Conservation (phyloP, 2,329 filamentous ascomycete species). For the Pezizomycotina sp. region DNA sequence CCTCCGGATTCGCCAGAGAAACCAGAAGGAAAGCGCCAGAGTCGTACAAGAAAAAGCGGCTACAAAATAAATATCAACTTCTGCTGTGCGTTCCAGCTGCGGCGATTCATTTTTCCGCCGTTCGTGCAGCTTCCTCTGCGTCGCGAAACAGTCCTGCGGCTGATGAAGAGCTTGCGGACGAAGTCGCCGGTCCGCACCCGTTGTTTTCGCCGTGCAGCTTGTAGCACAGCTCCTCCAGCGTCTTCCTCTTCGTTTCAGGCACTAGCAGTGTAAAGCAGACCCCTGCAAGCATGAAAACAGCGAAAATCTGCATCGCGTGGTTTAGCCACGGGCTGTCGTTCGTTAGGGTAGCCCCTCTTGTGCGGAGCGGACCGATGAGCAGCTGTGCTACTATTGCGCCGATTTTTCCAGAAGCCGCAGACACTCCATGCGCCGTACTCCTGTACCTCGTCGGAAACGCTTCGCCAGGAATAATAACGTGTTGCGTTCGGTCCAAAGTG, state of each 20-base stretch:
- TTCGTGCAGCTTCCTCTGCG: no score
- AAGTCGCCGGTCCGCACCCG: no score
- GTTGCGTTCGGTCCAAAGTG: constrained; percentile 49
- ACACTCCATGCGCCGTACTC: constrained; percentile 46
- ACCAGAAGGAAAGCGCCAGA: no score
- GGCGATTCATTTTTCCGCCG: no score
- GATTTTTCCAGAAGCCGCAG: constrained; percentile 49
- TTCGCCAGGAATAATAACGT: constrained; percentile 46
- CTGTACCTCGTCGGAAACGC: constrained; percentile 49
- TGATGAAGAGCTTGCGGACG: no score
- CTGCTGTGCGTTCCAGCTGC: no score
- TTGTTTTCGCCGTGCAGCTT: constrained; percentile 31
- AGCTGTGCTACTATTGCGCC: constrained; percentile 52
- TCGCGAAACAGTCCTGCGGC: no score
- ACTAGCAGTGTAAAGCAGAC: constrained; percentile 53
- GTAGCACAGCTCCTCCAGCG: constrained; percentile 53
- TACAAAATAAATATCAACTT: no score
- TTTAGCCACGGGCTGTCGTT: constrained; percentile 48
- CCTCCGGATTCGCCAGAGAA: no score
- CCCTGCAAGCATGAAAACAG: constrained; percentile 63
- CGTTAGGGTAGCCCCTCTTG: constrained; percentile 39
- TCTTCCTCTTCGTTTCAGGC: constrained; percentile 59
- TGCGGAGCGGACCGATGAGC: constrained; percentile 46
- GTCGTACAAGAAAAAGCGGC: no score
- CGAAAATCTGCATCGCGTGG: constrained; percentile 61